Conservation (phyloP, 805 yeast genomes). For the Lachancea lanzarotensis region DNA sequence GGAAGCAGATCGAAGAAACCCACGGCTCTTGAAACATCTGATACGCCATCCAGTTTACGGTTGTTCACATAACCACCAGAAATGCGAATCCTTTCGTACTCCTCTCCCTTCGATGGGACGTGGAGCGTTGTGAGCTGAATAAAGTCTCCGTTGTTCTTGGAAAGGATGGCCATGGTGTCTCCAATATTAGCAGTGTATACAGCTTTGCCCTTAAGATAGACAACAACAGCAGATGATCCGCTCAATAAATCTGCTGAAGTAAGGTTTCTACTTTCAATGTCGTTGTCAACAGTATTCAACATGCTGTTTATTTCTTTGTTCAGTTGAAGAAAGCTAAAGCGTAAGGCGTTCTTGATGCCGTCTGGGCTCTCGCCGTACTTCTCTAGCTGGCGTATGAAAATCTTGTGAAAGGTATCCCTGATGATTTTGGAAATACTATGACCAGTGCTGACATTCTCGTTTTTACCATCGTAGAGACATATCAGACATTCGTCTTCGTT, state of each 20-base stretch:
- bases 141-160: conserved; percentile 76
- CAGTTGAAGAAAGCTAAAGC: conserved; percentile 71
- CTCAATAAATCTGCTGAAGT: conserved; percentile 63
- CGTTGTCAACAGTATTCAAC: conserved; percentile 45
- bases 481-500: conserved; percentile 73
- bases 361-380: conserved; percentile 36
- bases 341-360: conserved; percentile 64
- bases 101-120: conserved; percentile 71
- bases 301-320: conserved; percentile 69
- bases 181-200: conserved; percentile 86
- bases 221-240: conserved; percentile 80
- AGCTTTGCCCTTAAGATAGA: conserved; percentile 65
- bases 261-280: conserved; percentile 44
- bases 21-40: conserved; percentile 82
- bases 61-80: conserved; percentile 89
- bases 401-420: conserved; percentile 64
- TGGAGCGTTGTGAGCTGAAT: conserved; percentile 68
- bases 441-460: conserved; percentile 43
- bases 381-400: conserved; percentile 44
- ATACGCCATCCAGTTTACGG: conserved; percentile 77
- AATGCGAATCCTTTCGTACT: conserved; percentile 80
- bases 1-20: conserved; percentile 85
- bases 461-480: conserved; percentile 81
- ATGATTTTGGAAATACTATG: conserved; percentile 65
- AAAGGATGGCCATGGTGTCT: conserved; percentile 75